A percentile compares a stretch with the other conserved stretches of the same genome.
phyloP scores from a whole-genome alignment of 2,329 filamentous ascomycete species.

The Curvularia verruculosa region DNA sequence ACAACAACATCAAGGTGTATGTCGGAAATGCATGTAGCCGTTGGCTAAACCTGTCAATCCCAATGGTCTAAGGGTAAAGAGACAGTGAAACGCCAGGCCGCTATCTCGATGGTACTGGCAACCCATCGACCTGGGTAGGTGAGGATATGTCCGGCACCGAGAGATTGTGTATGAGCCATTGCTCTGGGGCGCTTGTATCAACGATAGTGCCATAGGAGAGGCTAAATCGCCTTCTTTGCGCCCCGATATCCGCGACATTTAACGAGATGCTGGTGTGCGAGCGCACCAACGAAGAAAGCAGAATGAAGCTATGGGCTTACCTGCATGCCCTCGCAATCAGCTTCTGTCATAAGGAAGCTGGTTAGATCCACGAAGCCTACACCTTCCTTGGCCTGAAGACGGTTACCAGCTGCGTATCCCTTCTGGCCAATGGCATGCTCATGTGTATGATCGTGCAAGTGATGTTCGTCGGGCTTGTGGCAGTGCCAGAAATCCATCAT shows the following conservation, averaged over 20 bases:
- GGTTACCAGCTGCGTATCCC: constrained; percentile 83
- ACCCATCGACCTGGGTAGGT: constrained; percentile 41
- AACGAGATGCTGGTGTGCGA: not conserved
- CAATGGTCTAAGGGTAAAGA: constrained; percentile 38
- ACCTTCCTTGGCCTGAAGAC: constrained; percentile 68
- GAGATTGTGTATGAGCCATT: constrained; percentile 42
- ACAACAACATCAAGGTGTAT: not conserved
- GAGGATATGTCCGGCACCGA: constrained; percentile 34
- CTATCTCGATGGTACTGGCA: constrained; percentile 32
- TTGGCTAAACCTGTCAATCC: constrained; percentile 42
- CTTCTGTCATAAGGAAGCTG: constrained; percentile 72
- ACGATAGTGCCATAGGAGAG: constrained; percentile 57
- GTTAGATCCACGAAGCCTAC: constrained; percentile 82
- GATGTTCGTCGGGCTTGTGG: constrained; percentile 78
- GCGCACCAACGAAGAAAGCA: not conserved
- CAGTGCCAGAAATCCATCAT: constrained; percentile 99
- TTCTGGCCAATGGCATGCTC: constrained; percentile 47
- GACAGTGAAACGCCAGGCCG: constrained; percentile 44
- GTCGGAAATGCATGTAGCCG: constrained; percentile 35
- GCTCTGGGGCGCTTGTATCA: constrained; percentile 66
- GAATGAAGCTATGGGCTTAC: constrained; percentile 43
- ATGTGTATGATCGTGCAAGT: constrained; percentile 59
- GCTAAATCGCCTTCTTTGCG: constrained; percentile 63
- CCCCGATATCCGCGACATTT: constrained; percentile 41
- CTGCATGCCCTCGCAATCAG: constrained; percentile 65